These are phyloP conservation scores for Ormosia semicastrata DNA, from an alignment of 306 rosid species.

Conservation along the genomic window DNA sequence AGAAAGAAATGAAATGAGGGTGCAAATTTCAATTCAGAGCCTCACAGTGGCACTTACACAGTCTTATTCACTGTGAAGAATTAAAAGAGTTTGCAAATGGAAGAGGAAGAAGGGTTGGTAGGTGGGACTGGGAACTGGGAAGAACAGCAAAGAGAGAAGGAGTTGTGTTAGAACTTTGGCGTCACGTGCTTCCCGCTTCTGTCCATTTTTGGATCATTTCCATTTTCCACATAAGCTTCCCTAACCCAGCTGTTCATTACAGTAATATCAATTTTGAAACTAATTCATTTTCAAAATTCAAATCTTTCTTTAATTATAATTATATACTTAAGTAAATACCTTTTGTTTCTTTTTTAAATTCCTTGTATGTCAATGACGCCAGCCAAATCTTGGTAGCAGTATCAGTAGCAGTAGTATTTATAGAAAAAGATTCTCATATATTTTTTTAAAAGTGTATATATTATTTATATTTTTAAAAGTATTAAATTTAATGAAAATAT, in stretches of 20 bases:
- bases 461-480: no score
- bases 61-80: no score
- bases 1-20: no score
- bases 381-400: neutral
- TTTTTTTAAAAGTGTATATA: no score
- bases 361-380: neutral
- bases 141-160: neutral
- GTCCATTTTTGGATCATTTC: neutral
- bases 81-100: neutral
- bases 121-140: neutral
- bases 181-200: constrained; percentile 59
- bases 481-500: no score
- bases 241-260: neutral
- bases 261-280: neutral
- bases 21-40: no score
- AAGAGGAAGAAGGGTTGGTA: neutral
- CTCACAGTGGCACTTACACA: no score
- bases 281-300: neutral
- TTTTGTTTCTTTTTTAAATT: no score
- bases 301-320: no score
- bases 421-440: no score
- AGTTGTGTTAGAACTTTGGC: neutral
- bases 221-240: neutral
- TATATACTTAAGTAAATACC: neutral
- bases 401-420: no score